A percentile compares a stretch with the other conserved stretches of the same genome.
Conservation (phyloP, 306 rosid species). For the Argentina anserina region DNA sequence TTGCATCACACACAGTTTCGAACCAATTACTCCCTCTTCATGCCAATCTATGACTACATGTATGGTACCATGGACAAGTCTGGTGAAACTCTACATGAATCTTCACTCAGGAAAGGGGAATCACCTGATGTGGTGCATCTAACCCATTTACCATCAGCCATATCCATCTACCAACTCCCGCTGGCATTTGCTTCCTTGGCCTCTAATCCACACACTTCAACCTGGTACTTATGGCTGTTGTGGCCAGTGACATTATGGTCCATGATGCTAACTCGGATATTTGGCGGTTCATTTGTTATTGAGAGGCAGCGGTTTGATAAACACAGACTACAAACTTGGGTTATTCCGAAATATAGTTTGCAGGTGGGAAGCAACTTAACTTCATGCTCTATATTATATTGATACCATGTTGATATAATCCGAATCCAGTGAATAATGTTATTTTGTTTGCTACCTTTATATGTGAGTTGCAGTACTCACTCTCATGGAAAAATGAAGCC, state of each 20-base stretch:
- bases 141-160: constrained; percentile 32
- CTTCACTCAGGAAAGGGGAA: constrained; percentile 21
- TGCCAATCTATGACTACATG: constrained; percentile 36
- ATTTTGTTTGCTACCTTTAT: neutral
- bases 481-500: constrained; percentile 28
- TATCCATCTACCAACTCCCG: constrained; percentile 35
- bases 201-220: constrained; percentile 24
- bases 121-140: constrained; percentile 33
- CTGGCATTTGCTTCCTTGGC: constrained; percentile 33
- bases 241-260: constrained; percentile 42
- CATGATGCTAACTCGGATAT: constrained; percentile 17
- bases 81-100: neutral
- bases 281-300: constrained; percentile 26
- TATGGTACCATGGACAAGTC: constrained; percentile 36
- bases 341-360: constrained; percentile 26
- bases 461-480: constrained; percentile 17
- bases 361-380: constrained; percentile 8
- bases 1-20: constrained; percentile 45
- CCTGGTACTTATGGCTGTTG: constrained; percentile 32
- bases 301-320: constrained; percentile 25
- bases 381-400: neutral
- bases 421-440: neutral
- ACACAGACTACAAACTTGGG: constrained; percentile 38
- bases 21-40: constrained; percentile 35
- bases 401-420: neutral